phyloP scores from a whole-genome alignment of 2,329 filamentous ascomycete genomes.

The Diaporthe vaccinii region DNA sequence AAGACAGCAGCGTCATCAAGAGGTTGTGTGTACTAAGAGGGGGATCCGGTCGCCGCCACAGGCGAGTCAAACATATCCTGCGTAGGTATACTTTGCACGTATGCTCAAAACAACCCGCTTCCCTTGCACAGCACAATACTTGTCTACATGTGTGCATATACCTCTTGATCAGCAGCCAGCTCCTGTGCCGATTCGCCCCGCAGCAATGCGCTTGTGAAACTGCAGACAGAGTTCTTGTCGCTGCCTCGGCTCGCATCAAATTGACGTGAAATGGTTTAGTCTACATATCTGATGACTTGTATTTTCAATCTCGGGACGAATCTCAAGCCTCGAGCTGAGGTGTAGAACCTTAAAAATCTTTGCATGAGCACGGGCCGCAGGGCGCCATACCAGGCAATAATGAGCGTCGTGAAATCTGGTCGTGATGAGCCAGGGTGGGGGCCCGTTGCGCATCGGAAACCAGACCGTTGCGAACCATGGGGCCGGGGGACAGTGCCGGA shows the following conservation, averaged over 20 bases:
- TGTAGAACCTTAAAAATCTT: slow-evolving; percentile 17
- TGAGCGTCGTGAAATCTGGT: slow-evolving; percentile 5
- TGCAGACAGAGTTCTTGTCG: slow-evolving; percentile 25
- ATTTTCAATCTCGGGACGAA: slow-evolving; percentile 23
- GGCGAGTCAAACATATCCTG: background rate
- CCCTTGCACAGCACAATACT: background rate
- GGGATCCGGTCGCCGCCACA: background rate
- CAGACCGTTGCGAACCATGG: slow-evolving; percentile 25
- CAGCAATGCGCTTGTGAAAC: slow-evolving; percentile 22
- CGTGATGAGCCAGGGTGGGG: slow-evolving; percentile 16
- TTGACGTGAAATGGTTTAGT: slow-evolving; percentile 16
- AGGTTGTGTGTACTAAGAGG: background rate
- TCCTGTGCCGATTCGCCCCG: slow-evolving; percentile 15
- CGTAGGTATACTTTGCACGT: slow-evolving; percentile 1
- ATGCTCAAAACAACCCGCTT: background rate
- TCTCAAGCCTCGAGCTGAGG: slow-evolving; percentile 17
- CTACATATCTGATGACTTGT: slow-evolving; percentile 12
- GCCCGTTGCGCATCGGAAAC: slow-evolving; percentile 21
- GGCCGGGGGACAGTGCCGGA: slow-evolving; percentile 20
- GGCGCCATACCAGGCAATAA: slow-evolving; percentile 2
- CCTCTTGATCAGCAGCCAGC: slow-evolving; percentile 21
- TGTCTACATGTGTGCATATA: background rate
- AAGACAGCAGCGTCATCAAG: background rate
- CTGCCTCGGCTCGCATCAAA: slow-evolving; percentile 30
- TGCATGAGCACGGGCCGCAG: slow-evolving; percentile 18